phyloP scores from a whole-genome alignment of 768 basidiomycete species.

The Mycena leptocephala region DNA sequence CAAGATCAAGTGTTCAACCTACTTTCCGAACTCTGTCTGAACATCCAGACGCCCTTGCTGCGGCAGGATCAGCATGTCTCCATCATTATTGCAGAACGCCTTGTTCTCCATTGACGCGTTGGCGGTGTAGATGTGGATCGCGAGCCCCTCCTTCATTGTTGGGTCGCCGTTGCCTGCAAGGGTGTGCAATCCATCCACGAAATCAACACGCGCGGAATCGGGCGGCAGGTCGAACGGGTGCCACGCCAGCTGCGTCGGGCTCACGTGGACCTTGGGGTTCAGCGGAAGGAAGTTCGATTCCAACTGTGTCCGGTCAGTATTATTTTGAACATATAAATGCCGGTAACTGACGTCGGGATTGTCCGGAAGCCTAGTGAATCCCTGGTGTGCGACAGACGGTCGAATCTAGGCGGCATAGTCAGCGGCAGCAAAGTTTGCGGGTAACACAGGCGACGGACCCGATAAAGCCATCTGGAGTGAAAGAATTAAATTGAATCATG shows the following conservation, averaged over 20 bases:
- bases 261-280: slow-evolving; percentile 74
- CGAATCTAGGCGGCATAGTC: slow-evolving; percentile 56
- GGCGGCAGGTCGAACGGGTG: slow-evolving; percentile 72
- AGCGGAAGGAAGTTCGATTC: slow-evolving; percentile 74
- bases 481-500: not conserved
- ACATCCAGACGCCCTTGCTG: slow-evolving; percentile 78
- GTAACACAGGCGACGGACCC: slow-evolving; percentile 38
- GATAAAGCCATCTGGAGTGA: slow-evolving; percentile 70
- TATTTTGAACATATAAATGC: not conserved
- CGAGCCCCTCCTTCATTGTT: slow-evolving; percentile 74
- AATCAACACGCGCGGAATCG: slow-evolving; percentile 61
- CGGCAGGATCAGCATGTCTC: slow-evolving; percentile 79
- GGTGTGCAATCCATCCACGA: slow-evolving; percentile 75
- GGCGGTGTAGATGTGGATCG: slow-evolving; percentile 75
- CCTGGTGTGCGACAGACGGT: slow-evolving; percentile 78
- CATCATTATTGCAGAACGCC: slow-evolving; percentile 76
- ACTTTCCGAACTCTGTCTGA: slow-evolving; percentile 81
- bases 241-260: slow-evolving; percentile 80
- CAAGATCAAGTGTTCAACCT: slow-evolving; percentile 40
- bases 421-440: not conserved
- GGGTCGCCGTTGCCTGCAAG: slow-evolving; percentile 77
- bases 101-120: slow-evolving; percentile 74
- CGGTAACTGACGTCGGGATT: slow-evolving; percentile 69
- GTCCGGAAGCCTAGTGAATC: slow-evolving; percentile 68
- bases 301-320: slow-evolving; percentile 54